These are phyloP conservation scores for Salix udensis DNA, from an alignment of 345 rosid species.

Conservation along the genomic window DNA sequence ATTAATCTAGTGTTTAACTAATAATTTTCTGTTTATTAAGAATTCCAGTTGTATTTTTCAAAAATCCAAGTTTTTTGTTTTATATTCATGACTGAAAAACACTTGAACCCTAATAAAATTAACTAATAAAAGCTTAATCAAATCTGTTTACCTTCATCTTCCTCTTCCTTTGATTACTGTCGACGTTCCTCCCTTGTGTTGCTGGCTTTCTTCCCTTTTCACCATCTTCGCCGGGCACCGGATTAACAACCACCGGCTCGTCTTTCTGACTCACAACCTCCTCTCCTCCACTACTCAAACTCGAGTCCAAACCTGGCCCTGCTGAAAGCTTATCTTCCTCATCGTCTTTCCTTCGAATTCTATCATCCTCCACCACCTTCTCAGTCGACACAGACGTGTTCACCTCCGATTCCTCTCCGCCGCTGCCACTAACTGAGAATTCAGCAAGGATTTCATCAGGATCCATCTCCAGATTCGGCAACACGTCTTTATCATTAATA, in stretches of 20 bases:
- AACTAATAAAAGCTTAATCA: not conserved
- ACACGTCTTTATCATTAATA: slow-evolving; percentile 47
- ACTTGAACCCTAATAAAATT: not conserved
- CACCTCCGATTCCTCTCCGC: slow-evolving; percentile 54
- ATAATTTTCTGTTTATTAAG: too few species aligned
- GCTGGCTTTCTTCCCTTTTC: slow-evolving; percentile 53
- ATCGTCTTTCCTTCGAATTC: slow-evolving; percentile 12
- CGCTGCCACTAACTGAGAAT: slow-evolving; percentile 35
- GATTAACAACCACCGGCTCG: slow-evolving; percentile 33
- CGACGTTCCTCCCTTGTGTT: slow-evolving; percentile 26
- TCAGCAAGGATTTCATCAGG: slow-evolving; percentile 67
- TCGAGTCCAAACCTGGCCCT: slow-evolving; percentile 14
- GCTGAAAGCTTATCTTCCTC: slow-evolving; percentile 38
- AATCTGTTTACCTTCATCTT: slow-evolving; percentile 46
- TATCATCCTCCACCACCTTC: slow-evolving; percentile 21
- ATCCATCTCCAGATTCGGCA: slow-evolving; percentile 75
- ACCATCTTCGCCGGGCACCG: slow-evolving; percentile 26
- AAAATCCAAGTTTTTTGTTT: not conserved
- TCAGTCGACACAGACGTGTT: slow-evolving; percentile 33
- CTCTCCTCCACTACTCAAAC: slow-evolving; percentile 28
- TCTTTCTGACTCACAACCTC: slow-evolving; percentile 41
- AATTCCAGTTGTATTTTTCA: not conserved
- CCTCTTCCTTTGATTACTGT: slow-evolving; percentile 46
- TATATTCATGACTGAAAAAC: not conserved
- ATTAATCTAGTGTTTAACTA: not conserved